Base-by-base conservation (phyloP, 257 asterid genomes). In the Striga asiatica region DNA sequence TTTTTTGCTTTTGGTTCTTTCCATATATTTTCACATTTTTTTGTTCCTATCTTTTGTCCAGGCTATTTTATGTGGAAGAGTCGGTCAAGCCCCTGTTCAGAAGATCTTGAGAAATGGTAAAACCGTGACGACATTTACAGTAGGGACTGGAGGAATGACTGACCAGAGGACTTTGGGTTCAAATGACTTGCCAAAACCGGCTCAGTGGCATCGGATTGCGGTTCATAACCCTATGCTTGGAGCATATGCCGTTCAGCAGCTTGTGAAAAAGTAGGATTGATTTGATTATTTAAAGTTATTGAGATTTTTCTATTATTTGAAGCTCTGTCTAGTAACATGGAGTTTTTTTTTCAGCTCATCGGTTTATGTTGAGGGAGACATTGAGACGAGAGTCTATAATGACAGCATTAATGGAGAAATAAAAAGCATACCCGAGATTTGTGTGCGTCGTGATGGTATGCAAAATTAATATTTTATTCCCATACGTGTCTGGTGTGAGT, bases 161-260 rank as follows among this genome's bases (percentile, higher is more conserved):
- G 98, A 92, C 76, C 98, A 92, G 78, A 79, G 97, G 70, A 56
- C 69, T 29, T 17, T 66, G 16, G 88, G 79, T 60, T 72, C 68
- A 11, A 60, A 35, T 22, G 77, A 82, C 74, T 68, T 78, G 71
- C 84, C 95, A 12, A 88, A 72, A 66, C 98, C 95, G 50, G 93
- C 78, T 67, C 98, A 92, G 56, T 92, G 97, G 98, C 98, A 92
- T 78, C 92, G 97, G 7, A 56, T 92, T 57, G 97, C 97, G 8
- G 94, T 92, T 58, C 98, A 92, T 66, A 92, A 92, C 68, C 82
- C 91, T 16, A 68, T 48, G 72, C 95, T 92, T 17, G 97, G 93
- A 61, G 77, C 79, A 58, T 92, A 87, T 65, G 86, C 95, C 16
- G 95, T 92, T 76, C 94, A 81, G 60, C 86, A 92, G 72, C 71